Evolutionary conservation across 1,284 basidiomycete genomes (phyloP), one percentile per base, ranked within the genome.

Genomic region (Ceratobasidium sp.): DNA sequence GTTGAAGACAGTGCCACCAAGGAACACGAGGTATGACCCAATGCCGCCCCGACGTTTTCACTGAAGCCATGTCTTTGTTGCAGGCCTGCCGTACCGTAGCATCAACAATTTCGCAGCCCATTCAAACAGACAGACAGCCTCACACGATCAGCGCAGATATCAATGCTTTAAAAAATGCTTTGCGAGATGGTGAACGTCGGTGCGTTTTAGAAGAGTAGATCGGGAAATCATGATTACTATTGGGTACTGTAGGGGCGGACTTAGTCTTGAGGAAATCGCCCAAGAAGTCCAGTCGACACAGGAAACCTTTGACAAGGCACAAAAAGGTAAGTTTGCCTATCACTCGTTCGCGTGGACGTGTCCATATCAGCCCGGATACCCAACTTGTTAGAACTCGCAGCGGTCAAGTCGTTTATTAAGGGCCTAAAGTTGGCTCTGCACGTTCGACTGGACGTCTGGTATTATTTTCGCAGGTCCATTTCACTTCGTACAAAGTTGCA

Each of bases 251-350:
- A 95, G 93, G 69, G 90, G 94, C 78, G 94, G 94, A 4, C 90
- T 92, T 3, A 89, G 91, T 5, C 88, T 95, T 2, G 95, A 96
- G 77, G 91, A 96, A 78, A 90, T 96, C 85, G 88, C 90, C 0
- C 86, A 88, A 28, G 91, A 94, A 80, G 87, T 94, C 62, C 91
- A 91, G 82, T 91, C 89, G 79, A 88, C 91, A 2, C 88, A 88
- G 80, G 86, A 86, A 2, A 88, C 87, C 38, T 83, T 91, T 20
- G 88, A 92, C 6, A 88, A 85, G 23, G 91, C 91, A 0, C 87
- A 91, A 81, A 86, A 83, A 54, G 92, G 73, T 66, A 66, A 33
- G 33, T 33, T 33, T 33, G 33, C 33, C 33, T 33, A 33, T 33
- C 33, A 33, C 33, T 33, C 33, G 33, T 33, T 33, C 33, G 33